Evolutionary conservation across 1,284 basidiomycete genomes (phyloP).

Genomic region (Irpex lacteus): DNA sequence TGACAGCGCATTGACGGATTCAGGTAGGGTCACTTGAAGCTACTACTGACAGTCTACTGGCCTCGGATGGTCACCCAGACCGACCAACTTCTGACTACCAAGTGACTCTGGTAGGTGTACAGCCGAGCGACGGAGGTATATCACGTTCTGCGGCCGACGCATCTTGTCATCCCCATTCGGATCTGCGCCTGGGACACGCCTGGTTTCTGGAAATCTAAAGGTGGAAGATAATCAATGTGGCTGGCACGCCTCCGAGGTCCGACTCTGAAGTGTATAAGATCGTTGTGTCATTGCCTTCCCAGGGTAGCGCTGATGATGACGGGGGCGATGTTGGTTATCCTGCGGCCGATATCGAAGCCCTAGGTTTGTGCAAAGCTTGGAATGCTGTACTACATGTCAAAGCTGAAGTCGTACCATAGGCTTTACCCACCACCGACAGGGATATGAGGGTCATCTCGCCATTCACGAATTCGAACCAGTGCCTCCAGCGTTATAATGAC

Average conservation of each 20-base stretch:
- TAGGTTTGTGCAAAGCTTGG: too few relatives aligned
- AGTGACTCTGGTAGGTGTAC: background rate
- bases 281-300: background rate
- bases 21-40: too few relatives aligned
- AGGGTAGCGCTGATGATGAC: background rate
- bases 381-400: too few relatives aligned
- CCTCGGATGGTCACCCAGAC: background rate
- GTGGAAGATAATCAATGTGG: background rate
- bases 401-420: too few relatives aligned
- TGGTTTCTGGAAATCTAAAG: background rate
- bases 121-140: background rate
- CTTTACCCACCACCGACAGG: too few relatives aligned
- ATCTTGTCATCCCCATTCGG: background rate
- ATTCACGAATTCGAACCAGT: background rate
- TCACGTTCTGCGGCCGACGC: background rate
- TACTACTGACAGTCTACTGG: too few relatives aligned
- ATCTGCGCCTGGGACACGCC: background rate
- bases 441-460: too few relatives aligned
- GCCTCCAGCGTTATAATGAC: background rate
- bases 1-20: too few relatives aligned
- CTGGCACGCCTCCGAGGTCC: background rate
- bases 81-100: background rate
- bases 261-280: background rate
- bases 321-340: too few relatives aligned
- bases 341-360: too few relatives aligned